Evolutionary conservation across 2,329 filamentous ascomycete genomes (phyloP).

Genomic region (Ophiostoma quercus): DNA sequence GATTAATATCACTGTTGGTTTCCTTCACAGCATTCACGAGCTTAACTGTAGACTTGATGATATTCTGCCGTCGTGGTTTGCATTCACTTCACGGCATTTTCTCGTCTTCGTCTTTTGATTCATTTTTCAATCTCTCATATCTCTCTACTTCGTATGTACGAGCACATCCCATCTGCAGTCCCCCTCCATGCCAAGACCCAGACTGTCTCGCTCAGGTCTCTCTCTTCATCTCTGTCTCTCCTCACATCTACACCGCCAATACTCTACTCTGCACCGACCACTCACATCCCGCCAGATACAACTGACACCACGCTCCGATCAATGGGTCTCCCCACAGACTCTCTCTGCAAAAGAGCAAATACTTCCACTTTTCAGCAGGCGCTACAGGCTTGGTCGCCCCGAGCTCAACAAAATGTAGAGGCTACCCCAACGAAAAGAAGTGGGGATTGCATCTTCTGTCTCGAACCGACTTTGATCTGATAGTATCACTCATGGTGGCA

Average conservation of each 20-base stretch:
- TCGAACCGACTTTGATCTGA: too few species aligned
- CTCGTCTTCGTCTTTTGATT: too few species aligned
- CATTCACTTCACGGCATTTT: too few species aligned
- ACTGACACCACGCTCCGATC: neutral
- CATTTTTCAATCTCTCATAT: too few species aligned
- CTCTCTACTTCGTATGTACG: too few species aligned
- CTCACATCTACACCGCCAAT: neutral
- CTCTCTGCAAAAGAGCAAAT: neutral
- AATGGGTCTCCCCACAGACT: neutral
- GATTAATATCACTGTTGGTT: too few species aligned
- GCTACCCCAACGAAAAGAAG: slow-evolving; percentile 29
- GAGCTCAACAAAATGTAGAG: slow-evolving; percentile 26
- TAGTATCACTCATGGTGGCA: too few species aligned
- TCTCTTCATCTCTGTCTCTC: too few species aligned
- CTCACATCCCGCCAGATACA: neutral
- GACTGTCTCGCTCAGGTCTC: neutral
- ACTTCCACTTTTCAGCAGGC: neutral
- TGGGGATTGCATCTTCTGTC: slow-evolving; percentile 14
- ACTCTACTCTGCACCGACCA: neutral
- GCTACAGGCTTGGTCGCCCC: neutral
- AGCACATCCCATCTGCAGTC: too few species aligned
- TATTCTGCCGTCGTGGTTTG: too few species aligned
- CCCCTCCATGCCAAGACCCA: neutral
- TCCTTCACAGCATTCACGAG: too few species aligned
- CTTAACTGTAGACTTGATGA: too few species aligned